Base-by-base conservation (phyloP, 805 yeast genomes). In the Metschnikowia gelsemii region DNA sequence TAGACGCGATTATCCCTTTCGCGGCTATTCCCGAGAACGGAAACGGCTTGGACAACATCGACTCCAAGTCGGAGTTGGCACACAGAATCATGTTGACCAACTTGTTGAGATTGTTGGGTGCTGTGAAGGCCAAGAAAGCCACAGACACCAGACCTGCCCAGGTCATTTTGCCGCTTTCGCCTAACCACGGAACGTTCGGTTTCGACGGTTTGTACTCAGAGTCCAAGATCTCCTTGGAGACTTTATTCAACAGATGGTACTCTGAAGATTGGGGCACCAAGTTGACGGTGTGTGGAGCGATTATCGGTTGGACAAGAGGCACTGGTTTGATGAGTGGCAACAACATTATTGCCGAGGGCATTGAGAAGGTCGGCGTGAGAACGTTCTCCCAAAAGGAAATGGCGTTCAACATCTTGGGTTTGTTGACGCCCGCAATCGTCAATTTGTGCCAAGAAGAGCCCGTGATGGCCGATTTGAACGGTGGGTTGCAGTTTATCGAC, bases 241-340 rank as follows among this genome's bases (percentile, higher is more conserved):
- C 98, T 23, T 74, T 93, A 62, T 89, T 93, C 80, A 91, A 91
- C 84, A 87, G 97, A 79, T 93, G 99, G 99, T 78, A 83, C 69
- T 90, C 99, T 35, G 99, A 93, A 76, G 85, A 89, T 46, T 93
- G 99, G 99, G 82, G 84, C 33, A 73, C 85, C 52, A 93, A 87
- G 73, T 81, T 93, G 72, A 93, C 98, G 45, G 75, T 93, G 47
- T 90, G 97, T 69, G 99, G 99, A 76, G 97, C 99, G 33, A 79
- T 93, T 54, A 93, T 93, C 67, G 99, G 99, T 64, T 93, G 99
- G 99, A 93, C 99, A 51, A 87, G 99, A 78, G 99, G 99, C 69
- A 93, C 99, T 46, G 99, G 99, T 62, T 82, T 93, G 62, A 93
- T 93, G 99, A 78, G 89, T 60, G 97, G 84, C 56, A 93, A 93